Evolutionary conservation across 1,139 yeast genomes (phyloP), one percentile per base, ranked within the genome.

Genomic region (Candida gigantensis): DNA sequence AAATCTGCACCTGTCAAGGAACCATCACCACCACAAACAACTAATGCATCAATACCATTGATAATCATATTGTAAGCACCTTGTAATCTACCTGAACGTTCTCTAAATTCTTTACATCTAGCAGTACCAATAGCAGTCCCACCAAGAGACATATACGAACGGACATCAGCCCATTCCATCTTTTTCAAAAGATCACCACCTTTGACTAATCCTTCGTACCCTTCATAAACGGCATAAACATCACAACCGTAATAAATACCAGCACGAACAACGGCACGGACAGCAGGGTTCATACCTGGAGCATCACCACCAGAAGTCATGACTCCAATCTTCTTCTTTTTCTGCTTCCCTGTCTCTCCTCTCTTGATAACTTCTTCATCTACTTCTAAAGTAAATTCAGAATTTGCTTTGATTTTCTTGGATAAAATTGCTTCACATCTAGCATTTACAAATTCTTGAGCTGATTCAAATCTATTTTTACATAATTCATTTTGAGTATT

Each of bases 21-120:
- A 38, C 98, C 98, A 58, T 92, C 98, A 65, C 98, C 98, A 55
- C 98, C 98, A 66, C 97, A 88, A n/a, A 92, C 97, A 51, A 92
- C 82, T 49, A 92, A 73, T 0, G 96, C 97, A 58, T 92, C 97
- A 46, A 92, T 90, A 43, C 97, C 97, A 40, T 86, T 83, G 36
- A 72, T 74, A 53, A 90, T 80, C 79, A 90, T 75, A 61, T 90
- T 87, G 58, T 79, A 80, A 40, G 95, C 94, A 30, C 89, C 96
- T 39, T 65, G 58, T 44, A 88, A 72, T 53, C 98, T 77, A 34
- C 98, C 97, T 37, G 71, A 70, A 43, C 96, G 78, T 58, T 89
- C 94, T 53, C 82, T 76, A 66, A 92, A 92, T 47, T 79, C 90
- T 60, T 70, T 74, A 58, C 96, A 88, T 58, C 98, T 76, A 11